A percentile compares a stretch with the other conserved stretches of the same genome.
These are phyloP conservation scores for Periglandula ipomoeae DNA, from an alignment of 2,329 filamentous ascomycete genomes.

Conservation along the genomic window DNA sequence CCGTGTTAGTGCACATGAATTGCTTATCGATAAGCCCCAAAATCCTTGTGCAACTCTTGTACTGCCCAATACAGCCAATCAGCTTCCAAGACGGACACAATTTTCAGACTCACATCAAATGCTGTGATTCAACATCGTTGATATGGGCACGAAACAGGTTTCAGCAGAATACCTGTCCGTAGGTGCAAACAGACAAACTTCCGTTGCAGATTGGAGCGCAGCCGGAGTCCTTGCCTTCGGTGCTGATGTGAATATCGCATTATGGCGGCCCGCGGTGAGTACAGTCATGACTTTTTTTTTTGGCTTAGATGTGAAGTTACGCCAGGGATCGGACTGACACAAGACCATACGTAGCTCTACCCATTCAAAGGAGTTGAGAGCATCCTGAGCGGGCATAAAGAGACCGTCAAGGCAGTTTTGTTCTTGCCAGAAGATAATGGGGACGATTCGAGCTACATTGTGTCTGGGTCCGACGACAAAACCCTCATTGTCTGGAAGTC, in stretches of 20 bases:
- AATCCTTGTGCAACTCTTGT: slow-evolving; percentile 2
- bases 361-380: slow-evolving; percentile 48
- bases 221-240: slow-evolving; percentile 76
- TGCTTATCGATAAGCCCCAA: slow-evolving; percentile 4
- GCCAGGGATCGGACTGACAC: too few relatives aligned
- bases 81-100: slow-evolving; percentile 21
- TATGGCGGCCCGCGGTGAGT: slow-evolving; percentile 75
- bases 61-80: slow-evolving; percentile 23
- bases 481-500: slow-evolving; percentile 63
- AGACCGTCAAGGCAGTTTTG: slow-evolving; percentile 72
- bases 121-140: slow-evolving; percentile 8
- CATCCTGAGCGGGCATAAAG: slow-evolving; percentile 68
- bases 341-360: slow-evolving; percentile 23
- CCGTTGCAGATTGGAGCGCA: slow-evolving; percentile 79
- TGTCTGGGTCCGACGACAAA: slow-evolving; percentile 78
- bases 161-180: slow-evolving; percentile 53
- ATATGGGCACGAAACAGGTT: slow-evolving; percentile 22
- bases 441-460: slow-evolving; percentile 45
- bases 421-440: slow-evolving; percentile 52
- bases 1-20: too few relatives aligned
- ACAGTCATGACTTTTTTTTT: too few relatives aligned
- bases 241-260: slow-evolving; percentile 75
- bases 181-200: slow-evolving; percentile 84
- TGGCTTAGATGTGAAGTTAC: not conserved
- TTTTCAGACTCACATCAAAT: slow-evolving; percentile 24